A percentile compares a stretch with the other conserved stretches of the same genome.
These are phyloP conservation scores for Raddia guianensis DNA, from an alignment of 176 grass and related monocot species.

Conservation along the genomic window DNA sequence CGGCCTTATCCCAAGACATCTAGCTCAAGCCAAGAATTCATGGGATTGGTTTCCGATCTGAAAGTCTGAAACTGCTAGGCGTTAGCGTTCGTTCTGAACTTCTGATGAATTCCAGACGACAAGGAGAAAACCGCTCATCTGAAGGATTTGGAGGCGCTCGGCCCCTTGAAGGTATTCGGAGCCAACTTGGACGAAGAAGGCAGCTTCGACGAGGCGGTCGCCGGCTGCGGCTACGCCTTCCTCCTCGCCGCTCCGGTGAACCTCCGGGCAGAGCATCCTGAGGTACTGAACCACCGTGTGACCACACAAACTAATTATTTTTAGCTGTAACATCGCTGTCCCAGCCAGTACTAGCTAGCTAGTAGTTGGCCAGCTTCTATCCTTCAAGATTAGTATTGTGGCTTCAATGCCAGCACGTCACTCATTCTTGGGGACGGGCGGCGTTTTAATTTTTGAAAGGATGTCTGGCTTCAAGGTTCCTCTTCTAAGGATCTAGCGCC, in stretches of 20 bases:
- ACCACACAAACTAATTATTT: not conserved
- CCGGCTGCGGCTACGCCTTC: constrained; percentile 64
- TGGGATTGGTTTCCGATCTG: not conserved
- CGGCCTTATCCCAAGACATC: no score
- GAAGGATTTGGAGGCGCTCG: constrained; percentile 29
- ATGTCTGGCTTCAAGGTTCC: no score
- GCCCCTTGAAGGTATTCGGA: constrained; percentile 45
- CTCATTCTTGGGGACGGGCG: no score
- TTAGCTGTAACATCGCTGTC: not conserved
- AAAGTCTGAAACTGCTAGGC: not conserved
- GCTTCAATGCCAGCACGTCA: no score
- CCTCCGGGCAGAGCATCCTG: constrained; percentile 40
- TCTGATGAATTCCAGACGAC: constrained; percentile 30
- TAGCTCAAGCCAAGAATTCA: not conserved
- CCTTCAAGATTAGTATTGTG: not conserved
- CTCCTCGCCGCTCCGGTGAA: constrained; percentile 69
- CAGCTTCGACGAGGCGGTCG: constrained; percentile 41
- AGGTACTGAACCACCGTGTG: constrained; percentile 30
- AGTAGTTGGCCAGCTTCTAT: not conserved
- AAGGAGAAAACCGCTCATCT: constrained; percentile 26
- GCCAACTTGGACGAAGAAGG: constrained; percentile 56
- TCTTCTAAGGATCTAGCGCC: no score
- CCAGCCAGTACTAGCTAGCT: not conserved
- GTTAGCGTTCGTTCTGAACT: not conserved
- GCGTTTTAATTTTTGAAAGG: no score